Evolutionary conservation across 768 basidiomycete genomes (phyloP), one percentile per base, ranked within the genome.

Genomic region (Fistulinella prunicolor): DNA sequence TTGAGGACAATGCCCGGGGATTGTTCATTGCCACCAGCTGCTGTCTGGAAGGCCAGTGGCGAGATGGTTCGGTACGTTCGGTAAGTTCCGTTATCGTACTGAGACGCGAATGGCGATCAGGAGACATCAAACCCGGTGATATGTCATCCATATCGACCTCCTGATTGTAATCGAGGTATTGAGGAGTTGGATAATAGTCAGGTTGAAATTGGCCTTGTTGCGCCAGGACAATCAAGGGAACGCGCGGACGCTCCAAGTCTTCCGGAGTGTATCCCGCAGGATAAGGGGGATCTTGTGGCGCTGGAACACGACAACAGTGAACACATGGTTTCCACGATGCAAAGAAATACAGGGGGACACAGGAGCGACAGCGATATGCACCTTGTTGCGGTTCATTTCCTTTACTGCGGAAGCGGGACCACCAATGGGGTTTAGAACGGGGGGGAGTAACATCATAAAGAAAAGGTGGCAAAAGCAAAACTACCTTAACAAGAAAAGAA

Each of bases 71-170:
- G 29, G 85, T 82, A 28, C 73, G 73, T 60, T 89, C 86, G 14
- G 85, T 83, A 38, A 64, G 68, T 66, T 89, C 86, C 20, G 78
- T 73, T 50, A 89, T 89, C 4, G 82, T 85, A 49, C 79, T 84
- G 49, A 87, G 67, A 45, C 70, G 71, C 26, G 70, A 66, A 43
- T 55, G 43, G 14, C 54, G 65, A 55, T 60, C 55, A 9, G 63
- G 61, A 34, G 61, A 58, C 63, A 55, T 58, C 12, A 68, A 64
- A 37, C 70, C 69, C 44, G 67, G 58, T 43, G 71, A 67, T 43
- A 65, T 51, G 36, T 70, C 69, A 29, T 58, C 48, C 7, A 17
- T 44, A 35, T 62, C 65, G 34, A 49, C 40, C 6, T 55, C 66
- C 17, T 64, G 44, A 22, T 64, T 53, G 39, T 60, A 60, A 29